Conservation (phyloP, 192 early-diverging fungal species). For the Kappamyces sp. region DNA sequence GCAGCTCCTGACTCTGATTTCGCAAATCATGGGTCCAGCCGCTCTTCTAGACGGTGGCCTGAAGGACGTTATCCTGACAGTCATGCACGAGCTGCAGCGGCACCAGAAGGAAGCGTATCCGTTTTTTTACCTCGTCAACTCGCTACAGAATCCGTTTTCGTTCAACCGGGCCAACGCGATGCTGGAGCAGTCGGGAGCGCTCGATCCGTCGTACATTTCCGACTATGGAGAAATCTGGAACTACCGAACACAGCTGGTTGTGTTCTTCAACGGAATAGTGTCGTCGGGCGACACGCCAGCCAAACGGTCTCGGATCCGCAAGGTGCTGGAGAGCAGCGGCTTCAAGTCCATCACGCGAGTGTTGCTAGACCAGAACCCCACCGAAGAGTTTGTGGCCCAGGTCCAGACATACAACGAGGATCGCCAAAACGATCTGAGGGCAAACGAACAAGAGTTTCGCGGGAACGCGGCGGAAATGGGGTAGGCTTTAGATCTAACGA, state of each 20-base stretch:
- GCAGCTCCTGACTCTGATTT: no score
- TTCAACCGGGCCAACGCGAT: neutral
- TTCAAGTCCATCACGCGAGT: conserved; percentile 5
- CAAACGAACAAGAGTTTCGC: neutral
- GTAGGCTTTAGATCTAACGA: neutral
- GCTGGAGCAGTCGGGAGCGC: neutral
- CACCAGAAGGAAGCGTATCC: conserved; percentile 10
- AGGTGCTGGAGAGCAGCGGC: conserved; percentile 9
- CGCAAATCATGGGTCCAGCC: no score
- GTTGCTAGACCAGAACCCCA: neutral
- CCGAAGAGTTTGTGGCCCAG: conserved; percentile 10
- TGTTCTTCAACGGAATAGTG: conserved; percentile 16
- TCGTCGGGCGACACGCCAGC: conserved; percentile 8
- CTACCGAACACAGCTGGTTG: conserved; percentile 1
- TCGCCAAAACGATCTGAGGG: conserved; percentile 4
- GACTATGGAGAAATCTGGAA: conserved; percentile 1
- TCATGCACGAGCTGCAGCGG: conserved; percentile 2
- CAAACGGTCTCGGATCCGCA: conserved; percentile 9
- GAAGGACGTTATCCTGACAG: no score
- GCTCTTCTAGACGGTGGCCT: no score
- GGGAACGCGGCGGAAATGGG: conserved; percentile 1
- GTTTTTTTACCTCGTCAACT: conserved; percentile 15
- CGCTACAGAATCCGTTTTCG: conserved; percentile 10
- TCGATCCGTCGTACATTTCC: neutral
- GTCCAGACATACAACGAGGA: conserved; percentile 2